phyloP scores from a whole-genome alignment of 108 stramenopile species.

The Cyclotella cryptica region DNA sequence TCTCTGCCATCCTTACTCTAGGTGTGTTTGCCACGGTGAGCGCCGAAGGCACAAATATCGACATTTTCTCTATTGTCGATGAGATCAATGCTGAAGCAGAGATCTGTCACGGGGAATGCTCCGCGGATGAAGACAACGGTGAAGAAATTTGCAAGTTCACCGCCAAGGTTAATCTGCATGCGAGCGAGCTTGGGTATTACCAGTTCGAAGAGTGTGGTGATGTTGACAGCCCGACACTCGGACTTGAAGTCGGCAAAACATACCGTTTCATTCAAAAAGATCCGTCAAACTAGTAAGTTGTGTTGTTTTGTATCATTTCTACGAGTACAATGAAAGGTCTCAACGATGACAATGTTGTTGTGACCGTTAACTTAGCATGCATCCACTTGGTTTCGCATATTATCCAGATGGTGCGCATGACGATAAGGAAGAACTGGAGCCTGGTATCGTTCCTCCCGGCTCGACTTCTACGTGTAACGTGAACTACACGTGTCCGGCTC shows the following conservation, averaged over 20 bases:
- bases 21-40: too few relatives aligned
- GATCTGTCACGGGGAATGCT: slow-evolving; percentile 26
- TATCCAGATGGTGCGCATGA: slow-evolving; percentile 38
- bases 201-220: slow-evolving; percentile 81
- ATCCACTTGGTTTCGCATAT: slow-evolving; percentile 87
- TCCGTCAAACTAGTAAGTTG: slow-evolving; percentile 65
- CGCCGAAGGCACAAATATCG: too few relatives aligned
- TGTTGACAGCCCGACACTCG: slow-evolving; percentile 74
- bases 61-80: background rate
- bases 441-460: slow-evolving; percentile 54
- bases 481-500: slow-evolving; percentile 68
- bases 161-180: slow-evolving; percentile 25
- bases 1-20: too few relatives aligned
- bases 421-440: slow-evolving; percentile 34
- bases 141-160: slow-evolving; percentile 30
- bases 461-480: slow-evolving; percentile 38
- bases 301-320: background rate
- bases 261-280: slow-evolving; percentile 79
- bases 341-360: background rate
- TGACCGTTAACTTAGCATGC: slow-evolving; percentile 20
- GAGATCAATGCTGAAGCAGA: background rate
- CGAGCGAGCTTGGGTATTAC: slow-evolving; percentile 71
- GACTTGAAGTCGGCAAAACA: slow-evolving; percentile 72
- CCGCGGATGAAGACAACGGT: background rate
- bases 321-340: background rate